Evolutionary conservation across 805 yeast species (phyloP), one percentile per base, ranked within the genome.

Genomic region (Candida ponderosae): DNA sequence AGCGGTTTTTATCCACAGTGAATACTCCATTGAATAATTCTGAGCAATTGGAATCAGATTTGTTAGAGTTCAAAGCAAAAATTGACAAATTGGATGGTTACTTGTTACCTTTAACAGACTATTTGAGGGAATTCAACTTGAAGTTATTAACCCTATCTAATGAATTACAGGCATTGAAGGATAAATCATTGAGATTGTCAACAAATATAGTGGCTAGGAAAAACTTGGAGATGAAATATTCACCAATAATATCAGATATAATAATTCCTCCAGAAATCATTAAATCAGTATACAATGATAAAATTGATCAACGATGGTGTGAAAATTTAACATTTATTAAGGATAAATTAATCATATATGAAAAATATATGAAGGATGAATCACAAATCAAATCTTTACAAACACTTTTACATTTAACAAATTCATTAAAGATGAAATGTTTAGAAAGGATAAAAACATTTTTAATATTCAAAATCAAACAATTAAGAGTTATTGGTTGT

Each of bases 391-490:
- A 36, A 19, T 47, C 57, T 2, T 26, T 57, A 17, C 29, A 18
- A 5, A 40, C 41, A 24, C 45, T 57, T 33, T 32, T 48, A 43
- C 35, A 50, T 26, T 64, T 69, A 19, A 44, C 82, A n/a, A 64
- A 67, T 1, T 55, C 71, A n/a, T 57, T 88, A 37, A 72, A 72
- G 33, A 53, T 62, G 18, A 80, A 83, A 48, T 76, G 85, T 1
- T 57, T 85, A 2, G 96, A 89, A 53, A 68, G 95, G 38, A 75
- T 85, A 3, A 71, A 94, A 42, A 82, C 81, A 53, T 81, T 62
- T 51, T 59, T 88, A 23, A 75, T 86, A 3, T 47, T 59, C 6
- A 74, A 79, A 44, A 81, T 93, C 39, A 81, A 84, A 45, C 51
- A 57, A n/a, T 58, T 93, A 18, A 67, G 97, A 38, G 57, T 55